Evolutionary conservation across 1,284 basidiomycete genomes (phyloP).

Genomic region (Fomitopsis schrenkii): DNA sequence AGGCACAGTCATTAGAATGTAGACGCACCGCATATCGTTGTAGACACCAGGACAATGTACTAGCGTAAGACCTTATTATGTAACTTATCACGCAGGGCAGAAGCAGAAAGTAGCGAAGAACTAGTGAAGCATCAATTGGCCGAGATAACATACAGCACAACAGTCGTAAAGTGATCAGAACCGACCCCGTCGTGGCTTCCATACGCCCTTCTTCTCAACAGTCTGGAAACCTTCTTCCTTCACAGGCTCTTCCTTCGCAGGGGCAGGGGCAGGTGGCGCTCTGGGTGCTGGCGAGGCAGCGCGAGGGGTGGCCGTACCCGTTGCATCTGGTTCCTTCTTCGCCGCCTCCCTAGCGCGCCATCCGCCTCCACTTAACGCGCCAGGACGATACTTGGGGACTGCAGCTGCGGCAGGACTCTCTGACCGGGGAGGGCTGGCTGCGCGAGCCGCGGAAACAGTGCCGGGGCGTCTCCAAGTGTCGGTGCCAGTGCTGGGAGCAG

Average conservation of each 20-base stretch:
- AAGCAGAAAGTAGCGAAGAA: neutral
- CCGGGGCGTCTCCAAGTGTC: constrained; percentile 35
- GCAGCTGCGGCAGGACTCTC: constrained; percentile 41
- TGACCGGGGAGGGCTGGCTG: constrained; percentile 29
- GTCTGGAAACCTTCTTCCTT: constrained; percentile 71
- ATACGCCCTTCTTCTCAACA: constrained; percentile 42
- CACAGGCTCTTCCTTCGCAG: constrained; percentile 33
- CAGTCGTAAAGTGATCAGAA: constrained; percentile 4
- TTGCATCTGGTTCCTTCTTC: constrained; percentile 26
- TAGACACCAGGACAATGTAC: neutral
- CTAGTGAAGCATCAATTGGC: constrained; percentile 5
- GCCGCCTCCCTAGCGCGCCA: constrained; percentile 59
- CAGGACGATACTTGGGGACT: constrained; percentile 41
- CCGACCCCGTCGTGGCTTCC: constrained; percentile 34
- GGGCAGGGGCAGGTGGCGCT: constrained; percentile 13
- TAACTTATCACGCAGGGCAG: constrained; percentile 11
- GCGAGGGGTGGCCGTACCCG: constrained; percentile 28
- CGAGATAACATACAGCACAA: constrained; percentile 1
- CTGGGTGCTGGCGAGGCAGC: constrained; percentile 34
- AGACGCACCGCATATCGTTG: neutral
- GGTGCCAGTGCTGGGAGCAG: constrained; percentile 5
- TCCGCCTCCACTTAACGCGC: constrained; percentile 36
- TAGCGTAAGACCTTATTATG: constrained; percentile 2
- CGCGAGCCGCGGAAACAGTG: constrained; percentile 21
- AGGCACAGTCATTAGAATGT: neutral